Evolutionary conservation across 2,329 filamentous ascomycete genomes (phyloP), one percentile per base, ranked within the genome.

Genomic region (Talaromyces sp.): DNA sequence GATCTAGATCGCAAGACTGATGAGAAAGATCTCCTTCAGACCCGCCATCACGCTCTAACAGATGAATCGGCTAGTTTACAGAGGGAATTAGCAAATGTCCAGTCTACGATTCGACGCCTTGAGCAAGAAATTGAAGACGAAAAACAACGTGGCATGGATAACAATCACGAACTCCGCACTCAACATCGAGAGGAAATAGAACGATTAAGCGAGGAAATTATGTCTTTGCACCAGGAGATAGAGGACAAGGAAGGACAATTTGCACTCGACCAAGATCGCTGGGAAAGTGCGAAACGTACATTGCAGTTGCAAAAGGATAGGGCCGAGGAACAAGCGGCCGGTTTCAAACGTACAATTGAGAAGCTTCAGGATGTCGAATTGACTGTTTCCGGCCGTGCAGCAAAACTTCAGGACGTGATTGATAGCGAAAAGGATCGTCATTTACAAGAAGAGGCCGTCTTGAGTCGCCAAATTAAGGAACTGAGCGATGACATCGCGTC

Each of bases 381-480:
- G 17, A 87, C 83, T 13, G 78, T 91, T 35, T 89, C 89, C 22
- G 84, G 84, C 67, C 90, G 89, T 73, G 90, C 92, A 71, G 82
- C 82, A 25, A 89, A 84, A 73, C 78, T 92, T 19, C 87, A 90
- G 73, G 84, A 89, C 71, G 87, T 87, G 3, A 81, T 93, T 13
- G 84, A 89, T 68, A 90, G 86, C 71, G 90, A 93, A 72, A 85
- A 85, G 56, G 85, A 91, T 68, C 87, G 90, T 27, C 89, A 95
- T 71, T 84, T 84, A 68, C 87, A 85, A 63, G 90, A 94, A 70
- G 90, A 94, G 73, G 85, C 85, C 11, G 79, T 88, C 8, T 80
- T 96, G 60, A 86, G 82, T 67, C 84, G 86, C n/a, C 91, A 95
- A 74, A 87, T 96, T 61, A 86, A 90, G 56, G 89, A 90, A 60